Conservation (phyloP, 176 grass and related monocot species). For the Elaeis guineensis region DNA sequence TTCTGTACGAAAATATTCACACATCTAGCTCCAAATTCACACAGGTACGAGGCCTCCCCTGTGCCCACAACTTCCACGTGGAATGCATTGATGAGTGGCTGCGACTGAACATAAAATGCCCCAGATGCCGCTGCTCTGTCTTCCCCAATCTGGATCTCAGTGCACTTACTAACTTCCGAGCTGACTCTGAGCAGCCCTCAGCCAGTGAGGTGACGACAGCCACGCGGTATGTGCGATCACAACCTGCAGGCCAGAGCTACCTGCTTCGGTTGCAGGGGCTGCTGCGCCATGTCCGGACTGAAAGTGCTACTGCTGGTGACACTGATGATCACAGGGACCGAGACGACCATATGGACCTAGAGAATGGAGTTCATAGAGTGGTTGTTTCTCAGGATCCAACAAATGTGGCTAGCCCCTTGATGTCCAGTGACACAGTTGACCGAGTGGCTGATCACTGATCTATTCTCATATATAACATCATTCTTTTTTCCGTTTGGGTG, state of each 20-base stretch:
- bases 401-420: constrained; percentile 18
- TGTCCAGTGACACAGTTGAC: constrained; percentile 28
- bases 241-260: constrained; percentile 44
- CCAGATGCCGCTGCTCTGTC: constrained; percentile 83
- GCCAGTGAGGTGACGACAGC: constrained; percentile 39
- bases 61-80: constrained; percentile 96
- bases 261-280: constrained; percentile 60
- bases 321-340: background rate
- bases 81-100: constrained; percentile 97
- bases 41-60: constrained; percentile 87
- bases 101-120: constrained; percentile 86
- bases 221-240: constrained; percentile 30
- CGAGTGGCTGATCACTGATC: constrained; percentile 38
- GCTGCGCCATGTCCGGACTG: constrained; percentile 29
- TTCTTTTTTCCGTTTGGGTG: too few relatives aligned
- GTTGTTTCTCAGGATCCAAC: constrained; percentile 16
- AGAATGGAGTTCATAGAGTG: constrained; percentile 14
- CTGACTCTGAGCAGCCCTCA: constrained; percentile 40
- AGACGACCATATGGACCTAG: background rate
- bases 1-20: too few relatives aligned
- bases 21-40: background rate
- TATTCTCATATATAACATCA: background rate
- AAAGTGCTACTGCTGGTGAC: background rate
- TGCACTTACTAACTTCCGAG: constrained; percentile 66
- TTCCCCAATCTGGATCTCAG: constrained; percentile 95